phyloP scores from a whole-genome alignment of 192 early-diverging fungal species.

The Funneliformis mosseae region DNA sequence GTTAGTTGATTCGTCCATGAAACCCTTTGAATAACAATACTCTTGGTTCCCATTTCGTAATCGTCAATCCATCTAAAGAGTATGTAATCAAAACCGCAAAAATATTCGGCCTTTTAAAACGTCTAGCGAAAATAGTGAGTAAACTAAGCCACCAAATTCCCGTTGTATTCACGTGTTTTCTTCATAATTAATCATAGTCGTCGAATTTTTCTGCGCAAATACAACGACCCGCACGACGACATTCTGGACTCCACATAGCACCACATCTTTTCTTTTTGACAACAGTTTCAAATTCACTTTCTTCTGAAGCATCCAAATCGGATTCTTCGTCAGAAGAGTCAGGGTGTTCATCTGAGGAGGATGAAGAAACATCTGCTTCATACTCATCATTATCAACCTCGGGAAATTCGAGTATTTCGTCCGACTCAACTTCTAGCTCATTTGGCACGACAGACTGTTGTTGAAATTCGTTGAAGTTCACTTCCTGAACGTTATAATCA shows the following conservation, averaged over 20 bases:
- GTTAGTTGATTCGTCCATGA: background rate
- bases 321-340: background rate
- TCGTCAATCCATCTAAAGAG: background rate
- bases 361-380: constrained; percentile 2
- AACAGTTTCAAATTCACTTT: background rate
- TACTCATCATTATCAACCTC: background rate
- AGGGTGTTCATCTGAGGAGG: background rate
- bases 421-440: background rate
- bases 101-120: background rate
- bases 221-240: constrained; percentile 18
- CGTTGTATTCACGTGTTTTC: background rate
- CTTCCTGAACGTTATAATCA: background rate
- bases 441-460: background rate
- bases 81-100: background rate
- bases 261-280: background rate
- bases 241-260: constrained; percentile 10
- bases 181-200: background rate
- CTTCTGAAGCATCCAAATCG: background rate
- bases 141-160: background rate
- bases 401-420: background rate
- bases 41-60: background rate
- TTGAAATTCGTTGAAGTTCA: background rate
- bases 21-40: background rate
- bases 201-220: constrained; percentile 1
- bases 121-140: background rate